Evolutionary conservation across 2,329 filamentous ascomycete genomes (phyloP), one percentile per base, ranked within the genome.

Genomic region (Fusarium keratoplasticum): DNA sequence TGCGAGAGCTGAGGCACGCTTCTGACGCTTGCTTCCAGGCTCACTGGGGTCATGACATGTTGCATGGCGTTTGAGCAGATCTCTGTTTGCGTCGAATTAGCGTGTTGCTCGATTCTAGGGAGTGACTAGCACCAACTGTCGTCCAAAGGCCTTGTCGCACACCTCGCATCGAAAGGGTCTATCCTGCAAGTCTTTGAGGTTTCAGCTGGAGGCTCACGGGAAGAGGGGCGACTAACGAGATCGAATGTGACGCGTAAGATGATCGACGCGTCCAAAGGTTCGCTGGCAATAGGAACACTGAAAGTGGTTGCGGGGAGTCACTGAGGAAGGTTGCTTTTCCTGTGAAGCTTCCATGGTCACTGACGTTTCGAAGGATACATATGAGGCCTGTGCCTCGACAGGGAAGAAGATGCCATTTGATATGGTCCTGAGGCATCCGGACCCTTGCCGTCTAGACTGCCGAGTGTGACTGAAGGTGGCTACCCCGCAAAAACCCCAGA

Each of bases 121-220:
- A 14, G 29, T 27, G 20, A 40, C 64, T 31, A 68, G 61, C 35
- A 71, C 4, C 84, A 92, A 74, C 72, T 66, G 72, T 59, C 72
- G 70, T 25, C 72, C 72, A 20, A 74, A 74, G 6, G 72, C 63
- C 47, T 74, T 74, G 59, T 72, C 68, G 31, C 72, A 74, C 31
- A 64, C 66, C 31, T 72, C 64, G 50, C 72, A 74, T 31, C 69
- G 72, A 40, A 74, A 74, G n/a, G 72, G 72, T n/a, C 72, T 57
- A n/a, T 74, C 72, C 50, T 72, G 72, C 54, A 70, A 58, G 61
- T 74, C 72, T 74, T 25, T 18, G 18, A 14, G 11, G 42, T 16
- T 64, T 33, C 20, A 38, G 25, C 18, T 18, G 27, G 18, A 25
- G 14, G 35, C 4, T 20, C 27, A 4, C 44, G 14, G 22, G 10